These are phyloP conservation scores for Pseudohyphozyma bogoriensis DNA, from an alignment of 768 basidiomycete species.

Conservation along the genomic window DNA sequence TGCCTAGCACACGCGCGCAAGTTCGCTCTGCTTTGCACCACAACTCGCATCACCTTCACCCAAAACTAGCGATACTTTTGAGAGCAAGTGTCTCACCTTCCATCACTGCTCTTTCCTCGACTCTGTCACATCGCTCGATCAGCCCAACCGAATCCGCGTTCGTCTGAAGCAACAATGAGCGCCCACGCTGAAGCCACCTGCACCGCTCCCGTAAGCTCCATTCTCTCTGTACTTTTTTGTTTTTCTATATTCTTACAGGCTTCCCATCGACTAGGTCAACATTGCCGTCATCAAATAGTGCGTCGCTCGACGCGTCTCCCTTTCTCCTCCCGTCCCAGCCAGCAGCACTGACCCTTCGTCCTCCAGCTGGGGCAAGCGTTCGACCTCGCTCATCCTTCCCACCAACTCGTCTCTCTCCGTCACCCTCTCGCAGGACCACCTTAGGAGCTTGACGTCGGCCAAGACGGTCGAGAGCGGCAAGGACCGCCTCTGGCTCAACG, in stretches of 20 bases:
- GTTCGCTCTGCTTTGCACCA: neutral
- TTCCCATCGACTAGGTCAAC: slow-evolving; percentile 17
- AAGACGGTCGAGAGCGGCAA: slow-evolving; percentile 52
- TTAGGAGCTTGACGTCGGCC: slow-evolving; percentile 86
- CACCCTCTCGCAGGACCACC: slow-evolving; percentile 90
- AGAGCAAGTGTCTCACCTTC: neutral
- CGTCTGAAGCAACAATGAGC: too few species aligned
- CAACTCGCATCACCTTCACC: neutral
- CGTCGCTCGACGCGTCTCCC: neutral
- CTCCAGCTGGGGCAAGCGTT: slow-evolving; percentile 92
- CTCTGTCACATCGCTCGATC: neutral
- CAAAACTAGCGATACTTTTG: neutral
- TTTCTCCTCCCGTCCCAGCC: neutral
- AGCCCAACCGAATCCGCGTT: neutral
- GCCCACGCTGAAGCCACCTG: slow-evolving; percentile 26
- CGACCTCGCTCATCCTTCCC: slow-evolving; percentile 86
- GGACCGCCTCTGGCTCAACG: slow-evolving; percentile 91
- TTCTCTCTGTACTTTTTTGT: neutral
- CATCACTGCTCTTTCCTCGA: neutral
- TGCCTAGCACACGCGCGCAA: neutral
- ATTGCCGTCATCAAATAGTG: slow-evolving; percentile 31
- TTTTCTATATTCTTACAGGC: neutral
- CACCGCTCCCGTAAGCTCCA: slow-evolving; percentile 29
- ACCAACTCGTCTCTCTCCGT: slow-evolving; percentile 98
- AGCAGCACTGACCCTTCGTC: neutral